These are phyloP conservation scores for Colletotrichum trifolii DNA, from an alignment of 2,329 filamentous ascomycete genomes.

Conservation along the genomic window DNA sequence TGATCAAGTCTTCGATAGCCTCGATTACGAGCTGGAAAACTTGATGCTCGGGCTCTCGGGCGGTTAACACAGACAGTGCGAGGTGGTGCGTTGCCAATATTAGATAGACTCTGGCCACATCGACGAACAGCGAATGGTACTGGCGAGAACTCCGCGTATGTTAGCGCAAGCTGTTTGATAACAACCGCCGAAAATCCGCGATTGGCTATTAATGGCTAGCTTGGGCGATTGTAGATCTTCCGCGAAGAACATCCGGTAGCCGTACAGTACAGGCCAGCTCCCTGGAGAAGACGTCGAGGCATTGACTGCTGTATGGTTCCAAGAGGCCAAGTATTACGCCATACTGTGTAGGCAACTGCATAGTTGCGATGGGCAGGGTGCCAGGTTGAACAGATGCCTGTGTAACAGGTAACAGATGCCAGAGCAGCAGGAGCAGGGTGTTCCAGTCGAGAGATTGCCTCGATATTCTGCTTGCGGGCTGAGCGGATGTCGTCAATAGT, in stretches of 20 bases:
- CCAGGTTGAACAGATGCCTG: too few species aligned
- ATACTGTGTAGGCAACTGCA: background rate
- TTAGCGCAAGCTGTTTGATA: conserved; percentile 1
- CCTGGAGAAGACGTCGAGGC: background rate
- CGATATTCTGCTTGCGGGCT: background rate
- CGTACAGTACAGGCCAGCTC: conserved; percentile 5
- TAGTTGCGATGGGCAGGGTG: background rate
- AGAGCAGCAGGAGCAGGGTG: background rate
- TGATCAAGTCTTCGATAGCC: too few species aligned
- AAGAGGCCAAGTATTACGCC: background rate
- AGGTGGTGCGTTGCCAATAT: too few species aligned
- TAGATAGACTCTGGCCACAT: too few species aligned
- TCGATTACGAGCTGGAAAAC: too few species aligned
- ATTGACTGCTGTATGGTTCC: background rate
- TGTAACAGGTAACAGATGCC: too few species aligned
- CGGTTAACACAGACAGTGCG: too few species aligned
- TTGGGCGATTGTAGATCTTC: conserved; percentile 25
- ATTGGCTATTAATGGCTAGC: conserved; percentile 1
- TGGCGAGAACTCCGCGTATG: background rate
- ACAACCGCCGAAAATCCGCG: background rate
- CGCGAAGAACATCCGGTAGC: conserved; percentile 10
- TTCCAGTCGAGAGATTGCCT: background rate
- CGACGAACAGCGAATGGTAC: too few species aligned
- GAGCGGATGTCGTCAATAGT: conserved; percentile 11
- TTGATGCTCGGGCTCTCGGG: too few species aligned